Evolutionary conservation across 1,284 basidiomycete genomes (phyloP).

Genomic region (Inonotus hispidus): DNA sequence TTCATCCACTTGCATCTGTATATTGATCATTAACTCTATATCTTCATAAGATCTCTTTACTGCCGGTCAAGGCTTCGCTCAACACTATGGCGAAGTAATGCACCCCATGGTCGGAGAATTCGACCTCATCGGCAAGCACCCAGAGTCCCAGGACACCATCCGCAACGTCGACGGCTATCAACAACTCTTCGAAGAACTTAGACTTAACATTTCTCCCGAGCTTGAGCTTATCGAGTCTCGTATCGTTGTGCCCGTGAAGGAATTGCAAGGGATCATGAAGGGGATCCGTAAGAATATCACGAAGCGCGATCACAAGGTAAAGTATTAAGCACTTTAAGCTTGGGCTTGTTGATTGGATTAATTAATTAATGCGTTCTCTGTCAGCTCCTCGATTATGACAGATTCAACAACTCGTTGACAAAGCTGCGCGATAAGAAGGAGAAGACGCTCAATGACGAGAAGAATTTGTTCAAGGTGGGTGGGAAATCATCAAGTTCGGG

Average conservation of each 20-base stretch:
- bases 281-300: conserved; percentile 89
- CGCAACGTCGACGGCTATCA: conserved; percentile 72
- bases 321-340: conserved; percentile 17
- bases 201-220: conserved; percentile 78
- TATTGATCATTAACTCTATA: conserved; percentile 1
- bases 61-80: conserved; percentile 71
- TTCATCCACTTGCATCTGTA: neutral
- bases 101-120: conserved; percentile 80
- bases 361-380: conserved; percentile 4
- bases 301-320: conserved; percentile 94
- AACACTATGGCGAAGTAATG: conserved; percentile 75
- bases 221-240: conserved; percentile 92
- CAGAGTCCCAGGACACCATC: conserved; percentile 75
- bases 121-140: conserved; percentile 74
- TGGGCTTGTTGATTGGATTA: neutral
- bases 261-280: conserved; percentile 85
- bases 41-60: conserved; percentile 65
- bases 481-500: neutral
- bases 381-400: conserved; percentile 90
- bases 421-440: conserved; percentile 98
- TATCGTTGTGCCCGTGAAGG: conserved; percentile 83
- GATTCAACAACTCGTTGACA: conserved; percentile 91
- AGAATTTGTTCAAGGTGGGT: conserved; percentile 86
- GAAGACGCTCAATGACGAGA: conserved; percentile 89
- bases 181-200: conserved; percentile 79